Percentiles rank a stretch among this genome's conserved stretches.
Evolutionary conservation across 345 rosid species (phyloP).

Genomic region (Eucalyptus lansdowneana): DNA sequence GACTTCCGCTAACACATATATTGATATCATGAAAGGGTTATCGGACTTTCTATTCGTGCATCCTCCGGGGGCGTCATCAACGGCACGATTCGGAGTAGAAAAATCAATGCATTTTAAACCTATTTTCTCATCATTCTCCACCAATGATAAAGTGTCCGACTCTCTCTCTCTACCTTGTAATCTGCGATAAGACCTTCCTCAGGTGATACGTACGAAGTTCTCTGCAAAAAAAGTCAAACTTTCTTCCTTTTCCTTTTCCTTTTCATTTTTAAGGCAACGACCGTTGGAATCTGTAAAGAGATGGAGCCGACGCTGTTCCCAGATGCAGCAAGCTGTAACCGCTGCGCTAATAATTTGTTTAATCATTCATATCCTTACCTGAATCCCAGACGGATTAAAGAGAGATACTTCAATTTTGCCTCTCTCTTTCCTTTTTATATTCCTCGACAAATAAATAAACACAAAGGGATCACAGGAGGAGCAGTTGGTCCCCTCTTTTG

Average conservation of each 20-base stretch:
- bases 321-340: neutral
- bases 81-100: neutral
- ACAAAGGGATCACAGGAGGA: neutral
- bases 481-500: neutral
- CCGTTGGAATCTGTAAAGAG: neutral
- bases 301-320: neutral
- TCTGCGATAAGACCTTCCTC: neutral
- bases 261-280: neutral
- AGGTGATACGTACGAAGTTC: neutral
- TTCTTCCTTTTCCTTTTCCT: neutral
- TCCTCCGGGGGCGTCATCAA: neutral
- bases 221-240: neutral
- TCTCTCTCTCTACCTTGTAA: neutral
- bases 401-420: neutral
- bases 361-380: neutral
- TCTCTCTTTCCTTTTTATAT: neutral
- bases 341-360: neutral
- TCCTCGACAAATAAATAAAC: neutral
- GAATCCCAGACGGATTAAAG: neutral
- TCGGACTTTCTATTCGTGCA: neutral
- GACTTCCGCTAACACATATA: neutral
- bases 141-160: neutral
- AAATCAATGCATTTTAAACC: neutral
- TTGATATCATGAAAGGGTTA: neutral
- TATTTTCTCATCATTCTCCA: neutral